Evolutionary conservation across 2,329 filamentous ascomycete genomes (phyloP), one percentile per base, ranked within the genome.

Genomic region (Neofusicoccum ribis): DNA sequence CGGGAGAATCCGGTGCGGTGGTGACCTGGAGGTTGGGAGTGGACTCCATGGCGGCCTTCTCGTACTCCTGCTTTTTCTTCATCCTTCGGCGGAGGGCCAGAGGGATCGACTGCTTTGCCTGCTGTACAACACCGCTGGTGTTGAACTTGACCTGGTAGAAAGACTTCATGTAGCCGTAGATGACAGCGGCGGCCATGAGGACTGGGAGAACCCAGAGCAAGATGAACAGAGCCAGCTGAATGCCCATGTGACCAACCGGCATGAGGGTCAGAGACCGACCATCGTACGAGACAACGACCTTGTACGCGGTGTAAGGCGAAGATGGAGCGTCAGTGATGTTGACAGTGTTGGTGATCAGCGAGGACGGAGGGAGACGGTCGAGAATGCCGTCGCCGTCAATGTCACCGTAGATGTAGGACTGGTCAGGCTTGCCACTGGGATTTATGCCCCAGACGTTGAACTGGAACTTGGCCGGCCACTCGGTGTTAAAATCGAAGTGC

Each of bases 401-500:
- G 71, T 90, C 88, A 23, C 88, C 88, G 67, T 83, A 85, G 2
- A 88, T 82, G 64, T 80, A 82, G 7, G 83, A 83, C 66, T 86
- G 81, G 72, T 90, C 88, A 0, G 88, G 87, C 69, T 84, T 77
- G 20, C 86, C 86, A 73, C 89, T 83, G 0, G 84, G 82, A 69
- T 89, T 87, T 72, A 89, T 86, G 60, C 88, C 88, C 88, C 88
- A 90, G 5, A 88, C 81, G 68, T 89, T 90, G 66, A 89, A 76
- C 70, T 89, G 87, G 64, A 86, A 83, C 54, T 83, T 77, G 2
- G 84, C 83, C 5, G 88, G 88, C 83, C 86, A 90, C 71, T 90
- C 88, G 3, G 82, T 80, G 81, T 88, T 84, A 66, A 89, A 86
- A 67, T 86, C 80, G 69, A 84, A 85, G 20, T 80, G 77, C 88